phyloP scores from a whole-genome alignment of 306 rosid species.

The Pterocarpus santalinus region DNA sequence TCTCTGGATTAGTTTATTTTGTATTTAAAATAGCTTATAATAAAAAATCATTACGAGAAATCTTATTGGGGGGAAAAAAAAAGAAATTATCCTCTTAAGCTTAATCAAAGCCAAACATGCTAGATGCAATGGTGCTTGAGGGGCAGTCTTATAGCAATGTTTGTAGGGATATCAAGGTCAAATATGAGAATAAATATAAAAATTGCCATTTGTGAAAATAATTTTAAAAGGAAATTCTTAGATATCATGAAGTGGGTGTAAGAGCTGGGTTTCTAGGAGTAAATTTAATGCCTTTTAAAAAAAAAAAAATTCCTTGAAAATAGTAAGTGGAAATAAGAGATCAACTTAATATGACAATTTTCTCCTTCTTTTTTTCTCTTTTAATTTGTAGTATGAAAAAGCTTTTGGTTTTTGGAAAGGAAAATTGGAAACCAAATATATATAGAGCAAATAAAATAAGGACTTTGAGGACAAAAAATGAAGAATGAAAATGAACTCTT shows the following conservation, averaged over 20 bases:
- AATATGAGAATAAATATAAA: background rate
- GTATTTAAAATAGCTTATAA: background rate
- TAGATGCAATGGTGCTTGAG: background rate
- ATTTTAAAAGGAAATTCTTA: background rate
- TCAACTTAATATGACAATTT: no score
- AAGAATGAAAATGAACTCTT: slow-evolving; percentile 7
- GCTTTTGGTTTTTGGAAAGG: background rate
- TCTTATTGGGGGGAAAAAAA: background rate
- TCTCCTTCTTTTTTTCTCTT: background rate
- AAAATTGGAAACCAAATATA: background rate
- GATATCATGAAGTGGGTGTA: background rate
- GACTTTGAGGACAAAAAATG: background rate
- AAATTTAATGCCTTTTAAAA: no score
- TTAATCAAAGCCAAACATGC: background rate
- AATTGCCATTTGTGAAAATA: background rate
- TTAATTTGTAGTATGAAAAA: background rate
- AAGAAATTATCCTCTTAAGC: background rate
- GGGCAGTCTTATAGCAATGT: background rate
- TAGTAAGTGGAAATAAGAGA: no score
- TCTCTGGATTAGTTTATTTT: background rate
- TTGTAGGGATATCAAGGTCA: background rate
- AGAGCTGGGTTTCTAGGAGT: background rate
- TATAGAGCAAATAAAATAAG: background rate
- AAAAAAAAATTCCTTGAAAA: no score
- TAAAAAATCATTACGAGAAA: background rate